phyloP scores from a whole-genome alignment of 768 basidiomycete genomes.

The Termitomyces sp. region DNA sequence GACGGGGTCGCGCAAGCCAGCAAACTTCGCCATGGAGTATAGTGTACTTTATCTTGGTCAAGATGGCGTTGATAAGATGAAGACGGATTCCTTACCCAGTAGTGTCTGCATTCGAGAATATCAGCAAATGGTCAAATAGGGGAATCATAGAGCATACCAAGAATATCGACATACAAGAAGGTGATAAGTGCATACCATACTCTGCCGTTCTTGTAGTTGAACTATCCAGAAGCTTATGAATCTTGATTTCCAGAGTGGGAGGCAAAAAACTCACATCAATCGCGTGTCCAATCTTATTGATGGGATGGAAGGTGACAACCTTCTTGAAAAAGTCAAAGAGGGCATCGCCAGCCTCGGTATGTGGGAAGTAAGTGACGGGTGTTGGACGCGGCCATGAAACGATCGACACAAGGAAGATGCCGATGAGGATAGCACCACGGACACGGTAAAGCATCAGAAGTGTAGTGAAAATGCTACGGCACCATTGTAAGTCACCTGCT shows the following conservation, averaged over 20 bases:
- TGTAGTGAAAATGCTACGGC: slow-evolving; percentile 60
- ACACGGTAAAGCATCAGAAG: slow-evolving; percentile 82
- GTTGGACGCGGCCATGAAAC: slow-evolving; percentile 88
- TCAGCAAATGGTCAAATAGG: background rate
- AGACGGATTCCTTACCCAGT: slow-evolving; percentile 30
- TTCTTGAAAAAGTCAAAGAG: slow-evolving; percentile 83
- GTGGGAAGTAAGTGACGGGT: slow-evolving; percentile 75
- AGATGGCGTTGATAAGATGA: background rate
- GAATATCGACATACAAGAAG: slow-evolving; percentile 86
- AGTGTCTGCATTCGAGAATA: slow-evolving; percentile 30
- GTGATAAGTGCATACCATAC: slow-evolving; percentile 88
- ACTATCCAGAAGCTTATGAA: slow-evolving; percentile 24
- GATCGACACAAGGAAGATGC: slow-evolving; percentile 79
- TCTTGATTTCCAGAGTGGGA: background rate
- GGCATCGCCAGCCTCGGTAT: slow-evolving; percentile 59
- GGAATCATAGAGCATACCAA: slow-evolving; percentile 40
- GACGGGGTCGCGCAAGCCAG: slow-evolving; percentile 78
- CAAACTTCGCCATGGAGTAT: slow-evolving; percentile 89
- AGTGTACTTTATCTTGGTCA: slow-evolving; percentile 49
- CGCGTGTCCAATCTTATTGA: slow-evolving; percentile 57
- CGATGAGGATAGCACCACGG: slow-evolving; percentile 76
- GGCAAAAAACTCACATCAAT: slow-evolving; percentile 46
- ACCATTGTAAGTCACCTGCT: background rate
- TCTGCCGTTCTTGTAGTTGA: slow-evolving; percentile 55
- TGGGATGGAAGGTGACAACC: slow-evolving; percentile 68